Evolutionary conservation across 768 basidiomycete genomes (phyloP).

Genomic region (Auricularia heimuer): DNA sequence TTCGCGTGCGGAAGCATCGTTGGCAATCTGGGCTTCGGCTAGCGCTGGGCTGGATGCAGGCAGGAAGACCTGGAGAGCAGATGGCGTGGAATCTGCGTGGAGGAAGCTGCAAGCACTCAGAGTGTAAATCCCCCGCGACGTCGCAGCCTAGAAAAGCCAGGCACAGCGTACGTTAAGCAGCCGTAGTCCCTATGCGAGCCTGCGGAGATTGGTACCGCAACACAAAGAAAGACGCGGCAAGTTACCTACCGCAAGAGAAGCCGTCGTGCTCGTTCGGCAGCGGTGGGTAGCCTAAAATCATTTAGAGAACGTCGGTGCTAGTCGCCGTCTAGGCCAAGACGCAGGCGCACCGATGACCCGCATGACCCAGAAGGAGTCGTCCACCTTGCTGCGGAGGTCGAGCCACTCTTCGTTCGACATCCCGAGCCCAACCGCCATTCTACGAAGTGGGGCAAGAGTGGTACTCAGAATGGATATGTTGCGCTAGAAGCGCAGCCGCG

Average conservation of each 20-base stretch:
- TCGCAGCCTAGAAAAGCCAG: conserved; percentile 1
- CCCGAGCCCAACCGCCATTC: conserved; percentile 76
- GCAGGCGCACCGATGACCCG: conserved; percentile 55
- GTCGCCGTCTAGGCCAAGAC: neutral
- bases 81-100: conserved; percentile 70
- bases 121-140: neutral
- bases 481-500: too few relatives aligned
- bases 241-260: conserved; percentile 52
- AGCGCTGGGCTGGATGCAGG: conserved; percentile 22
- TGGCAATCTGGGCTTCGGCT: neutral
- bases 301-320: neutral
- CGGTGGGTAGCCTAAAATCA: conserved; percentile 66
- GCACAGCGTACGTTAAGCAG: conserved; percentile 59
- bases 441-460: conserved; percentile 18
- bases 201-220: too few relatives aligned
- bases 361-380: conserved; percentile 88
- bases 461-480: neutral
- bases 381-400: conserved; percentile 55
- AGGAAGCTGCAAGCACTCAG: conserved; percentile 47
- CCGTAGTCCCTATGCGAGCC: conserved; percentile 90
- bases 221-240: too few relatives aligned
- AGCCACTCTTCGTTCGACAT: conserved; percentile 63
- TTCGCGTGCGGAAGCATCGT: neutral
- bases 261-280: conserved; percentile 72
- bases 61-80: conserved; percentile 76